Conservation (phyloP, 371 early-diverging fungal genomes). For the Globomyces sp. region DNA sequence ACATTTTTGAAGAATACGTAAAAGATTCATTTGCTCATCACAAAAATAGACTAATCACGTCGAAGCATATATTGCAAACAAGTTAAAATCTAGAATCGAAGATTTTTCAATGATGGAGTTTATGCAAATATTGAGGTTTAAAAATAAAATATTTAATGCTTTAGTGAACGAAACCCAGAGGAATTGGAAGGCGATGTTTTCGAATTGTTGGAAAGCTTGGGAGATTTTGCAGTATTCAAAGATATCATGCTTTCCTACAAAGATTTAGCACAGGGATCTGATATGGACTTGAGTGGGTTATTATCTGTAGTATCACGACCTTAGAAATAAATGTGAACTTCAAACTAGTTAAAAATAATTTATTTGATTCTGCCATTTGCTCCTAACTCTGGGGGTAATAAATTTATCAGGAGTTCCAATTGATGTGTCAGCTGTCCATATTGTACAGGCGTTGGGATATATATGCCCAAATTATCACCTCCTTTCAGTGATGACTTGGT, state of each 20-base stretch:
- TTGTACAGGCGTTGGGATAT: conserved; percentile 16
- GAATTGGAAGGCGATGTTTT: conserved; percentile 49
- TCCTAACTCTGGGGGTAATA: conserved; percentile 11
- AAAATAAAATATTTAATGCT: background rate
- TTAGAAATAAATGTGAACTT: background rate
- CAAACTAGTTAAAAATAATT: no score
- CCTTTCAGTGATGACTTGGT: conserved; percentile 1
- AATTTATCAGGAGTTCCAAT: conserved; percentile 6
- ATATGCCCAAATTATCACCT: conserved; percentile 1
- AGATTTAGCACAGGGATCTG: conserved; percentile 15
- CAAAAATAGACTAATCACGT: conserved; percentile 18
- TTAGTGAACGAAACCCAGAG: conserved; percentile 20
- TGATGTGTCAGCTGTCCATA: conserved; percentile 9
- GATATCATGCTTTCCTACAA: conserved; percentile 46
- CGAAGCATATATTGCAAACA: conserved; percentile 35
- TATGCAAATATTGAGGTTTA: conserved; percentile 32
- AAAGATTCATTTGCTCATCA: background rate
- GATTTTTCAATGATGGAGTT: conserved; percentile 47
- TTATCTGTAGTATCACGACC: conserved; percentile 2
- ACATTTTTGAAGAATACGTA: conserved; percentile 42
- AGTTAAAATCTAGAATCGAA: conserved; percentile 26
- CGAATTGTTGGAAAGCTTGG: conserved; percentile 44
- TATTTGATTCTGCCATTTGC: background rate
- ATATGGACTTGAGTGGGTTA: conserved; percentile 11
- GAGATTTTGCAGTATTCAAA: conserved; percentile 49